Percentiles rank a stretch among this genome's conserved stretches.
Conservation (phyloP, 2,329 filamentous ascomycete species). For the Coniella lustricola region DNA sequence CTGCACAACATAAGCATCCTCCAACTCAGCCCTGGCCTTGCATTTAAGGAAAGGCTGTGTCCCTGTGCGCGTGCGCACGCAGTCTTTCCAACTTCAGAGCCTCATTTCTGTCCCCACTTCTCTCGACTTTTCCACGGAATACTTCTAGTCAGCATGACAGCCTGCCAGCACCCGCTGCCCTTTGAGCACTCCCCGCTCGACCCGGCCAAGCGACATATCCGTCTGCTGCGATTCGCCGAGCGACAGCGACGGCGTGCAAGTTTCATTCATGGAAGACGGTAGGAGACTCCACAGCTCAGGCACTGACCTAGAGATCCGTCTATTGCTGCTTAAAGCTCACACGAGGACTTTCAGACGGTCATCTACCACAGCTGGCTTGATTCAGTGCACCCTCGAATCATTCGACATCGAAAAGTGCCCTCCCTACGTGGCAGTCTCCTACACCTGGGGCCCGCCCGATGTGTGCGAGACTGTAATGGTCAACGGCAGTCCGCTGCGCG, state of each 20-base stretch:
- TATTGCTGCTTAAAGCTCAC: background rate
- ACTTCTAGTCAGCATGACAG: background rate
- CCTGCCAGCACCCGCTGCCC: background rate
- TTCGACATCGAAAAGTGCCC: conserved; percentile 17
- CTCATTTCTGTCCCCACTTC: background rate
- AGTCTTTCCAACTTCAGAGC: background rate
- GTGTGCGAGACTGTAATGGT: conserved; percentile 3
- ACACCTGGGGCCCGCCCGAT: conserved; percentile 20
- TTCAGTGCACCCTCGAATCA: conserved; percentile 13
- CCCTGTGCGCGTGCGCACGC: no score
- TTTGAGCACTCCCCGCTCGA: conserved; percentile 5
- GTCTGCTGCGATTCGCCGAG: background rate
- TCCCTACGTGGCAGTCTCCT: conserved; percentile 21
- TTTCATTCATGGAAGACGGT: no score
- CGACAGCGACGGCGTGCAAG: background rate
- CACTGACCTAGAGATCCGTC: background rate
- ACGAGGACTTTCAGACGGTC: background rate
- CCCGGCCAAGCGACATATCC: background rate
- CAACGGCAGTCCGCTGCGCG: conserved; percentile 10
- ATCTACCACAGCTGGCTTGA: background rate
- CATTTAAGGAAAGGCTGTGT: background rate
- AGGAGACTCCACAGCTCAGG: background rate
- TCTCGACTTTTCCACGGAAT: background rate
- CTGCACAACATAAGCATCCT: background rate
- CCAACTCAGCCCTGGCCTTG: background rate